Conservation (phyloP, 176 grass and related monocot genomes). For the Avena eriantha region DNA sequence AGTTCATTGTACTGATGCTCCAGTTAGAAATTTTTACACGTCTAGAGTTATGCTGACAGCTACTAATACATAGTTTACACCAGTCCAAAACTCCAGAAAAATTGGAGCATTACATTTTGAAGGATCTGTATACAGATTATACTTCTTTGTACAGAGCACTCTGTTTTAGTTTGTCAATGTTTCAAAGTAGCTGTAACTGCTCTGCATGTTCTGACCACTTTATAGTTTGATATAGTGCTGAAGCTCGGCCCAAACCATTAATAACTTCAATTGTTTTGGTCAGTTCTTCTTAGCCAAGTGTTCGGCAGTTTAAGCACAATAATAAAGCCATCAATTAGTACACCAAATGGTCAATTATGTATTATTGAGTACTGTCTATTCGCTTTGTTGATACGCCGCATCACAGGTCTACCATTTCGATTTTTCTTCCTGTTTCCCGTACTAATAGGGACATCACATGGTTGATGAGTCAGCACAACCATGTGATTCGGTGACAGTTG, state of each 20-base stretch:
- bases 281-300: conserved; percentile 6
- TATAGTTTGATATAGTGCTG: neutral
- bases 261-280: neutral
- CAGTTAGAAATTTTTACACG: neutral
- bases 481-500: conserved; percentile 25
- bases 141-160: neutral
- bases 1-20: conserved; percentile 38
- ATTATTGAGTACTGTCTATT: neutral
- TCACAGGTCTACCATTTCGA: conserved; percentile 33
- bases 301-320: neutral
- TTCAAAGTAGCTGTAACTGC: neutral
- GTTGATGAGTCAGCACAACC: conserved; percentile 38
- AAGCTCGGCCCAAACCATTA: neutral
- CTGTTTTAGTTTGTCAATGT: neutral
- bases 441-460: conserved; percentile 36
- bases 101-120: neutral
- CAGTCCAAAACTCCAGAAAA: neutral
- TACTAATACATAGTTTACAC: conserved; percentile 5
- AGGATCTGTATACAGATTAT: neutral
- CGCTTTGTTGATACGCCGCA: conserved; percentile 43
- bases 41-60: neutral
- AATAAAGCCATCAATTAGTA: conserved; percentile 12
- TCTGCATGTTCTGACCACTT: neutral
- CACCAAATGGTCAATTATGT: conserved; percentile 25
- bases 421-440: conserved; percentile 35